Evolutionary conservation across 441 rosid species (phyloP), one percentile per base, ranked within the genome.

Genomic region (Pelargonium myrrhifolium): DNA sequence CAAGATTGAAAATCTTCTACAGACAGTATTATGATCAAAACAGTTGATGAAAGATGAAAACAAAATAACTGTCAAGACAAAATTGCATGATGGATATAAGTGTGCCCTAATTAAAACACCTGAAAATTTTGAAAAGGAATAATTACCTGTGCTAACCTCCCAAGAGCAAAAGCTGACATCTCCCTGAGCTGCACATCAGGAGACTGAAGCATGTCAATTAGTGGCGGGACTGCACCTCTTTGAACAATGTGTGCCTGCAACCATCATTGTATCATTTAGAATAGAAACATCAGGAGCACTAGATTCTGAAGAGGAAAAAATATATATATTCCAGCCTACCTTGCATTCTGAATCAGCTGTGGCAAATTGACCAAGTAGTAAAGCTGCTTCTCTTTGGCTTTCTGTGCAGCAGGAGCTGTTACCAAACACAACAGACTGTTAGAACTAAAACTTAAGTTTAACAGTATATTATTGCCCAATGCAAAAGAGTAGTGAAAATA

Each of bases 151-250:
- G 93, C 89, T 76, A 87, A 71, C 55, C 93, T 83, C 68, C 93
- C 93, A 56, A 87, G 81, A 14, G 90, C 93, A 77, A 87, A 87
- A 70, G 89, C 87, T 35, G 93, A 72, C 93, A 87, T 87, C 77
- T 87, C 93, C 79, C 81, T 76, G 59, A 87, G 83, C 78, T 85
- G 93, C 37, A 71, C 79, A 75, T 87, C 88, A 17, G 85, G 64
- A 22, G 90, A 76, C 21, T 78, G 72, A 76, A 87, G 90, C 90
- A 87, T 76, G n/a, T 79, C 79, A 20, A 87, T 81, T 70, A 87
- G 74, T 43, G 93, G 93, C 22, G 77, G 72, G 61, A 84, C 81
- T 58, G 82, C 93, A 63, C 93, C 93, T 75, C 93, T 80, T 76
- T 87, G 93, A 71, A 78, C 90, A 71, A 87, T 87, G 71, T 87